Evolutionary conservation across 176 grass and related monocot species (phyloP).

Genomic region (Avena sativa): DNA sequence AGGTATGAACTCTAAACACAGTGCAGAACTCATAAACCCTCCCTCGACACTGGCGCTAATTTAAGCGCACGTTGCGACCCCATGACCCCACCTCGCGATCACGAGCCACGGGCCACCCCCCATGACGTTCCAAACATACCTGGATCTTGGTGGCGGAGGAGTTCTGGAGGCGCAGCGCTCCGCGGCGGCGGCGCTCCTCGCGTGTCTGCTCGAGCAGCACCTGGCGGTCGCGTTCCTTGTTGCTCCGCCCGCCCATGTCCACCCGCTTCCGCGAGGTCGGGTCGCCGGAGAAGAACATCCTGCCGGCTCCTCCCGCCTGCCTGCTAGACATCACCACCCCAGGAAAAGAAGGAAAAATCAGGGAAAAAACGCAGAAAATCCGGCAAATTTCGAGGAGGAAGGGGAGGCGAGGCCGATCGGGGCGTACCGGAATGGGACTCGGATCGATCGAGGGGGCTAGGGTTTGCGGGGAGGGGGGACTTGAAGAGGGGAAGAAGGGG

Average conservation of each 20-base stretch:
- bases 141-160: slow-evolving; percentile 87
- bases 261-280: slow-evolving; percentile 76
- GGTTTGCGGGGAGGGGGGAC: slow-evolving; percentile 35
- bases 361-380: not conserved
- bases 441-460: slow-evolving; percentile 37
- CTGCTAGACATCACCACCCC: slow-evolving; percentile 17
- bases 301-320: not conserved
- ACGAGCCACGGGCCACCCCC: not conserved
- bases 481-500: not conserved
- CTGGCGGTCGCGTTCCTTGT: slow-evolving; percentile 93
- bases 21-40: slow-evolving; percentile 24
- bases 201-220: slow-evolving; percentile 83
- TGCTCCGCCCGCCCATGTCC: slow-evolving; percentile 94
- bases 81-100: not conserved
- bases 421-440: slow-evolving; percentile 23
- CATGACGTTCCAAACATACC: slow-evolving; percentile 53
- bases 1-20: not conserved
- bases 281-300: slow-evolving; percentile 97
- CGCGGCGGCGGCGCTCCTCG: slow-evolving; percentile 74
- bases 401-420: slow-evolving; percentile 27
- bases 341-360: slow-evolving; percentile 4
- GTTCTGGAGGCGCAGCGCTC: slow-evolving; percentile 68
- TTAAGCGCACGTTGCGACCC: not conserved
- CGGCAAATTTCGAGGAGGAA: not conserved
- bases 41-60: not conserved